A percentile compares a stretch with the other conserved stretches of the same genome.
Conservation (phyloP, 2,329 filamentous ascomycete species). For the Cercospora brassicicola region DNA sequence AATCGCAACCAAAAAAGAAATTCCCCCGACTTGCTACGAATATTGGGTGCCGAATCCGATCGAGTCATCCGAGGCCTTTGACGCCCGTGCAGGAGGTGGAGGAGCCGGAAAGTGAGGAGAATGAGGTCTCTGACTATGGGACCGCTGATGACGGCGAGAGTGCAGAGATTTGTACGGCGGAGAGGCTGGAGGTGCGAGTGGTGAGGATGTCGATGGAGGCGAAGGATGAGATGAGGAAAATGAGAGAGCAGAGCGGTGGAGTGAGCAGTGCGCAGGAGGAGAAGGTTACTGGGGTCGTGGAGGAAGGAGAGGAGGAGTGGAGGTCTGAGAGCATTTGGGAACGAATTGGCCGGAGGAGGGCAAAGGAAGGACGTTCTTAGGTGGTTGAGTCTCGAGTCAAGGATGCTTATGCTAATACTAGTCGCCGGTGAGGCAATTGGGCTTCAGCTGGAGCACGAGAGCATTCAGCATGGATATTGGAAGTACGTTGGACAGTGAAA, state of each 20-base stretch:
- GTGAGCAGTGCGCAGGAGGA: background rate
- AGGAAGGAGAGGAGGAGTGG: background rate
- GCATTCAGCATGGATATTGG: background rate
- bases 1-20: background rate
- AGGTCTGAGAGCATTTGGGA: background rate
- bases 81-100: background rate
- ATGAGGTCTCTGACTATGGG: background rate
- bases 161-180: background rate
- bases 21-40: background rate
- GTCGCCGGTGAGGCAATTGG: background rate
- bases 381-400: background rate
- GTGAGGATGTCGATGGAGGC: background rate
- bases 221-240: background rate
- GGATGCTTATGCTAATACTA: background rate
- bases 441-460: background rate
- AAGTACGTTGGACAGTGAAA: background rate
- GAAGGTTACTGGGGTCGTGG: background rate
- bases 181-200: background rate
- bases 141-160: background rate
- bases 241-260: background rate
- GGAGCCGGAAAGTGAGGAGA: background rate
- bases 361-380: background rate
- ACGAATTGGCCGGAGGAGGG: background rate
- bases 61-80: background rate
- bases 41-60: background rate